These are phyloP conservation scores for Penicillium dipodomyicola DNA, from an alignment of 495 filamentous ascomycete species.

Conservation along the genomic window DNA sequence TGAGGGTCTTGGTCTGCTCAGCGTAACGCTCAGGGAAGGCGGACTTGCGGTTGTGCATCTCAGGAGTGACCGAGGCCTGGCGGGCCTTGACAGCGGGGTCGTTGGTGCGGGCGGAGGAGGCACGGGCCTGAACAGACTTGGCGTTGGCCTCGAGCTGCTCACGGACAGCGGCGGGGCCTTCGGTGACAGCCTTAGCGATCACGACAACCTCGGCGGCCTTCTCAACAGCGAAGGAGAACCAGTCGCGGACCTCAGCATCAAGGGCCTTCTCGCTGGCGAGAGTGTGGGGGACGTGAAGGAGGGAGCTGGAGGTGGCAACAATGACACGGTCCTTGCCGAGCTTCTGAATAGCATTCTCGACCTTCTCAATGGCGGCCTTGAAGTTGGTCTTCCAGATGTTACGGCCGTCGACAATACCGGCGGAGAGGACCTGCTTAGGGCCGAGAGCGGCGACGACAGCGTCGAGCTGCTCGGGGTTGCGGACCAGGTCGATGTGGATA, in stretches of 20 bases:
- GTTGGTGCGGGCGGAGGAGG: conserved; percentile 91
- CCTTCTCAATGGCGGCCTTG: conserved; percentile 80
- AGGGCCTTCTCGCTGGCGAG: conserved; percentile 97
- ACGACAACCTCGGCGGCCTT: conserved; percentile 87
- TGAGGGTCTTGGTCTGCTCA: conserved; percentile 81
- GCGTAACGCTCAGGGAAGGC: conserved; percentile 77
- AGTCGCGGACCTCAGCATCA: conserved; percentile 84
- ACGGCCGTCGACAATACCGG: conserved; percentile 94
- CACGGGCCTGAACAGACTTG: conserved; percentile 81
- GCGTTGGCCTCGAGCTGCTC: conserved; percentile 91
- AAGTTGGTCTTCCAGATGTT: conserved; percentile 99
- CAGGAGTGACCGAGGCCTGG: conserved; percentile 77
- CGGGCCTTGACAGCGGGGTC: conserved; percentile 94
- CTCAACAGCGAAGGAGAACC: conserved; percentile 98
- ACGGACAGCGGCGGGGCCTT: conserved; percentile 80
- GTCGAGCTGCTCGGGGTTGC: conserved; percentile 93
- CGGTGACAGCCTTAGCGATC: conserved; percentile 93
- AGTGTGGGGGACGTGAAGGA: conserved; percentile 97
- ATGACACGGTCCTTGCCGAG: conserved; percentile 95
- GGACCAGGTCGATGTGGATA: conserved; percentile 93
- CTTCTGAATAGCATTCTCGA: conserved; percentile 85
- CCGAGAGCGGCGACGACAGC: conserved; percentile 73
- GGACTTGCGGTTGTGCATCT: conserved; percentile 89
- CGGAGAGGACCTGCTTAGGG: conserved; percentile 82
- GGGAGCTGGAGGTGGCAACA: conserved; percentile 92